phyloP scores from a whole-genome alignment of 1,284 basidiomycete species.

The Boletus hoseneyae region DNA sequence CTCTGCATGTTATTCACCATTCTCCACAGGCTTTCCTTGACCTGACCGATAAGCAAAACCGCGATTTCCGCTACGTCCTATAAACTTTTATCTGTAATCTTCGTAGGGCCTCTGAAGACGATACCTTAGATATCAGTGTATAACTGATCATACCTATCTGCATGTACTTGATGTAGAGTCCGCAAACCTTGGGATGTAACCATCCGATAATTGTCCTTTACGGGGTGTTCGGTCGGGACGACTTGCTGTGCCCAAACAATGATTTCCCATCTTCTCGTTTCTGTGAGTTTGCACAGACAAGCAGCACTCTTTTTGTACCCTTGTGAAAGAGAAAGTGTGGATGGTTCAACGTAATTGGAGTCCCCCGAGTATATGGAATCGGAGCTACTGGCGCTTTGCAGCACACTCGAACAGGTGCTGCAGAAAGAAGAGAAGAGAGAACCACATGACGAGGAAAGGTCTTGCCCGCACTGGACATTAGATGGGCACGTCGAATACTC shows the following conservation, averaged over 20 bases:
- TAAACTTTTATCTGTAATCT: constrained; percentile 19
- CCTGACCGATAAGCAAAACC: constrained; percentile 62
- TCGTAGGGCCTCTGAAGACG: not conserved
- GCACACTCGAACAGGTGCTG: constrained; percentile 23
- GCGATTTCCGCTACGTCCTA: constrained; percentile 56
- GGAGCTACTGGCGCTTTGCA: constrained; percentile 4
- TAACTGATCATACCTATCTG: constrained; percentile 9
- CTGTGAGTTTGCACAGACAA: constrained; percentile 3
- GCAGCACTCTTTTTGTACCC: not conserved
- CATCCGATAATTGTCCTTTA: constrained; percentile 28
- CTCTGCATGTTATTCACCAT: constrained; percentile 6
- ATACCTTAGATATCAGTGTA: constrained; percentile 12
- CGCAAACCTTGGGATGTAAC: not conserved
- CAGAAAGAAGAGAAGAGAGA: constrained; percentile 22
- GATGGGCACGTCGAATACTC: constrained; percentile 29
- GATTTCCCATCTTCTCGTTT: constrained; percentile 18
- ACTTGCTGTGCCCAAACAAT: constrained; percentile 21
- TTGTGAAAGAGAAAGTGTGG: constrained; percentile 4
- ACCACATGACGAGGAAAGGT: constrained; percentile 5
- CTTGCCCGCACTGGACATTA: constrained; percentile 3
- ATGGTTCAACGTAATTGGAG: constrained; percentile 9
- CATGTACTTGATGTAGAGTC: constrained; percentile 7
- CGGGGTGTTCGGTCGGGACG: constrained; percentile 20
- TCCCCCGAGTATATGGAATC: constrained; percentile 9
- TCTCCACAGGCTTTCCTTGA: constrained; percentile 56